A percentile compares a stretch with the other conserved stretches of the same genome.
These are phyloP conservation scores for Crithidia bombi DNA, from an alignment of 208 protist genomes.

Conservation along the genomic window DNA sequence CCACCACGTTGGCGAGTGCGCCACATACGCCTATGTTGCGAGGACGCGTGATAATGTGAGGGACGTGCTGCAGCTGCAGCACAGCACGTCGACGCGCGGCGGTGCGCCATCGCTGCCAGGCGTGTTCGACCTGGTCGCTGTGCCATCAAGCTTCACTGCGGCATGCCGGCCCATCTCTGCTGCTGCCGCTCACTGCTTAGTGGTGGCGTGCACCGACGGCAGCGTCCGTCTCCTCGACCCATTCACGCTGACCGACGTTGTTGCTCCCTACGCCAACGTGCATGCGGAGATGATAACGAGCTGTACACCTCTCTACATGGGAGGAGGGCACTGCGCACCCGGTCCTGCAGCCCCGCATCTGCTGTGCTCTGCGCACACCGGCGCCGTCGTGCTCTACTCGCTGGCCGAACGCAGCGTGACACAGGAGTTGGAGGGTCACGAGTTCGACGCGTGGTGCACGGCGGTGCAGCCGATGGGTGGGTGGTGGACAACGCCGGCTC, in stretches of 20 bases:
- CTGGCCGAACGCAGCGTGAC: conserved; percentile 24
- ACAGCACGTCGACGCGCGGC: not conserved
- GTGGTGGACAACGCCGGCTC: conserved; percentile 1
- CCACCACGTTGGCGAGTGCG: conserved; percentile 32
- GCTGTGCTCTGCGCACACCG: conserved; percentile 78
- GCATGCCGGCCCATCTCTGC: not conserved
- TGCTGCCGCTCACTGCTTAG: conserved; percentile 5
- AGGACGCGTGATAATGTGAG: no score
- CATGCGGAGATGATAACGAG: conserved; percentile 81
- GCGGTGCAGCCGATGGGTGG: conserved; percentile 40
- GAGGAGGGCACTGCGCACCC: not conserved
- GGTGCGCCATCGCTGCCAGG: conserved; percentile 50
- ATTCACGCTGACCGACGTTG: conserved; percentile 16
- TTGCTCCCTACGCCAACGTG: conserved; percentile 39
- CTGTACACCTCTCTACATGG: conserved; percentile 52
- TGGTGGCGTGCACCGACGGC: conserved; percentile 76
- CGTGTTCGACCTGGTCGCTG: conserved; percentile 64
- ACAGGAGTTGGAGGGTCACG: conserved; percentile 58
- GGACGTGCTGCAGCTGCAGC: not conserved
- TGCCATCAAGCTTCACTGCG: conserved; percentile 16
- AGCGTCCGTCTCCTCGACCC: conserved; percentile 53
- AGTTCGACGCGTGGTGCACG: conserved; percentile 88
- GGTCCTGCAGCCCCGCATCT: conserved; percentile 24
- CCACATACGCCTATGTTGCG: no score
- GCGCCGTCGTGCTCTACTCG: conserved; percentile 61